Evolutionary conservation across 495 filamentous ascomycete genomes (phyloP).

Genomic region (Xylaria bambusicola): DNA sequence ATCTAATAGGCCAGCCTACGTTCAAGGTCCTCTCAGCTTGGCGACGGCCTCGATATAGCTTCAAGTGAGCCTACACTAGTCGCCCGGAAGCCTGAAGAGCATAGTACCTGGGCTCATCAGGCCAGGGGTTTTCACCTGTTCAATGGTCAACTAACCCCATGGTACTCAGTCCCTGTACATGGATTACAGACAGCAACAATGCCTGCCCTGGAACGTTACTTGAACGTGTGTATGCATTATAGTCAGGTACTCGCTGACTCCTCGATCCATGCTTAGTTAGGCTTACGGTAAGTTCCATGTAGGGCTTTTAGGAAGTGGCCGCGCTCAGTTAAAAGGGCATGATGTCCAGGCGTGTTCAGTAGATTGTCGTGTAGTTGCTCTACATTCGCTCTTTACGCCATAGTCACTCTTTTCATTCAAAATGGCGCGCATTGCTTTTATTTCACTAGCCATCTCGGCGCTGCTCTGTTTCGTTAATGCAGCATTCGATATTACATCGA

Average conservation of each 20-base stretch:
- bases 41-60: conserved; percentile 8
- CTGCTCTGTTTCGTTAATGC: conserved; percentile 11
- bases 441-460: conserved; percentile 1
- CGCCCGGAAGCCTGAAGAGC: conserved; percentile 3
- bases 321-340: neutral
- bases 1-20: neutral
- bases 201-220: conserved; percentile 7
- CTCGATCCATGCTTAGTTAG: no score
- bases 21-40: neutral
- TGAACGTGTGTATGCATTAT: neutral
- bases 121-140: neutral
- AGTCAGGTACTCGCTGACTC: no score
- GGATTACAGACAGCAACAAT: no score
- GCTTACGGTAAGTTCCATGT: conserved; percentile 1
- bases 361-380: neutral
- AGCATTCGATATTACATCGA: conserved; percentile 23
- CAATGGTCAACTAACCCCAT: neutral
- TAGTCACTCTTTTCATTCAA: conserved; percentile 11
- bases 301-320: neutral
- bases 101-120: neutral
- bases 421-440: conserved; percentile 13
- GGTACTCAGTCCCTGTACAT: no score
- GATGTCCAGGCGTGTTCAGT: neutral
- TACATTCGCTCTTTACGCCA: neutral
- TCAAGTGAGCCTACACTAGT: conserved; percentile 11